These are phyloP conservation scores for Blastomyces parvus DNA, from an alignment of 2,329 filamentous ascomycete genomes.

Conservation along the genomic window DNA sequence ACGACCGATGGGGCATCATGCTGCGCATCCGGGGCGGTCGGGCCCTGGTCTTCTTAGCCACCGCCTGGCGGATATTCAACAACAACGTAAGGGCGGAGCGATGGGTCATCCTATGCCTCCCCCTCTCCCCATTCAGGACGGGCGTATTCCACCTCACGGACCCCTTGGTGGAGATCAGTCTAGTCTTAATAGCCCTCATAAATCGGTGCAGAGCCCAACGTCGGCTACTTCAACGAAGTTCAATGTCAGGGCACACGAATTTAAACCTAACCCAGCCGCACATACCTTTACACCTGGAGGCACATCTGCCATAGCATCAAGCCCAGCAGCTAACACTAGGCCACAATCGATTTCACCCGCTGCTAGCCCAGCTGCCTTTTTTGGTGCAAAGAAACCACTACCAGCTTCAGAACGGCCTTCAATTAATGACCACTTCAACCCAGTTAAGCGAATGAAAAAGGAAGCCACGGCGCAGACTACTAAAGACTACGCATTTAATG, in stretches of 20 bases:
- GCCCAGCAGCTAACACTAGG: constrained; percentile 56
- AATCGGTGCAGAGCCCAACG: constrained; percentile 44
- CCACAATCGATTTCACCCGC: constrained; percentile 39
- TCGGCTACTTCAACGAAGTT: constrained; percentile 47
- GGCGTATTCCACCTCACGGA: constrained; percentile 63
- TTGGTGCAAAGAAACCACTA: constrained; percentile 63
- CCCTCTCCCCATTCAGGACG: constrained; percentile 53
- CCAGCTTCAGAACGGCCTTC: constrained; percentile 47
- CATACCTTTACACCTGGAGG: constrained; percentile 65
- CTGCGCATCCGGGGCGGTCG: constrained; percentile 33
- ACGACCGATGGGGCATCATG: constrained; percentile 34
- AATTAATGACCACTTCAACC: constrained; percentile 49
- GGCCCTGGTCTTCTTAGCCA: constrained; percentile 41
- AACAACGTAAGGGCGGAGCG: constrained; percentile 41
- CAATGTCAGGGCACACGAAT: constrained; percentile 60
- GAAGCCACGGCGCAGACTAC: constrained; percentile 42
- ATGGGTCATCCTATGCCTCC: constrained; percentile 39
- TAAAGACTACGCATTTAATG: constrained; percentile 63
- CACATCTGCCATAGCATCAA: constrained; percentile 56
- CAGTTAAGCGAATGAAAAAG: constrained; percentile 62
- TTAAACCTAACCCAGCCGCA: constrained; percentile 75
- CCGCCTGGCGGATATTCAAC: constrained; percentile 43
- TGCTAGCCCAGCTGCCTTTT: constrained; percentile 45
- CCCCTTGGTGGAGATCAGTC: constrained; percentile 47
- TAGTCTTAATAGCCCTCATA: constrained; percentile 34